Conservation (phyloP, 192 early-diverging fungal genomes). For the Coemansia sp. region DNA sequence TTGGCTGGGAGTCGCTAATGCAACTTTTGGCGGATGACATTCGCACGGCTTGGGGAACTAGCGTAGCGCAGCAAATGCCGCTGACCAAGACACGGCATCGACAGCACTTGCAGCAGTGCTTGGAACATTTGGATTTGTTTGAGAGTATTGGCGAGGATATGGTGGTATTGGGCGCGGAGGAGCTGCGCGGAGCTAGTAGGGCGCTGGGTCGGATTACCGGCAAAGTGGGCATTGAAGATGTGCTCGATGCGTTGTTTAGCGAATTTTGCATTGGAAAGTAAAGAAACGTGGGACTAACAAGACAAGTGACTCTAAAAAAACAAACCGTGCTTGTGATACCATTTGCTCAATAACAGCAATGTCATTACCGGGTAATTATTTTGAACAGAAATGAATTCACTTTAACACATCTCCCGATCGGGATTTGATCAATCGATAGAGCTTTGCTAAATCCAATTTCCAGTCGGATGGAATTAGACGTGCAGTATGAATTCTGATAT, state of each 20-base stretch:
- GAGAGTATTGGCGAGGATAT: not conserved
- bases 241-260: constrained; percentile 72
- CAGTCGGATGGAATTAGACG: too few relatives aligned
- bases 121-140: not conserved
- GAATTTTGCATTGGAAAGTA: constrained; percentile 81
- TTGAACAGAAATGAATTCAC: not conserved
- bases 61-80: constrained; percentile 30
- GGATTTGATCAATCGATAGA: not conserved
- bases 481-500: not conserved
- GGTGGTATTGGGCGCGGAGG: constrained; percentile 67
- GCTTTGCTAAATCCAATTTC: too few relatives aligned
- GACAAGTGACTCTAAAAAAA: too few relatives aligned
- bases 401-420: not conserved
- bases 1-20: constrained; percentile 17
- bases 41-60: constrained; percentile 23
- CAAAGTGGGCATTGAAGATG: constrained; percentile 68
- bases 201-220: constrained; percentile 74
- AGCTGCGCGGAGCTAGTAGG: constrained; percentile 59
- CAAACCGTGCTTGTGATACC: too few relatives aligned
- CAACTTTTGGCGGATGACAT: constrained; percentile 26
- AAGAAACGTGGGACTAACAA: not conserved
- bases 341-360: not conserved
- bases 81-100: constrained; percentile 73
- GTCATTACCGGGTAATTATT: not conserved
- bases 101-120: constrained; percentile 50